Evolutionary conservation across 306 rosid genomes (phyloP).

Genomic region (Glycine soja): DNA sequence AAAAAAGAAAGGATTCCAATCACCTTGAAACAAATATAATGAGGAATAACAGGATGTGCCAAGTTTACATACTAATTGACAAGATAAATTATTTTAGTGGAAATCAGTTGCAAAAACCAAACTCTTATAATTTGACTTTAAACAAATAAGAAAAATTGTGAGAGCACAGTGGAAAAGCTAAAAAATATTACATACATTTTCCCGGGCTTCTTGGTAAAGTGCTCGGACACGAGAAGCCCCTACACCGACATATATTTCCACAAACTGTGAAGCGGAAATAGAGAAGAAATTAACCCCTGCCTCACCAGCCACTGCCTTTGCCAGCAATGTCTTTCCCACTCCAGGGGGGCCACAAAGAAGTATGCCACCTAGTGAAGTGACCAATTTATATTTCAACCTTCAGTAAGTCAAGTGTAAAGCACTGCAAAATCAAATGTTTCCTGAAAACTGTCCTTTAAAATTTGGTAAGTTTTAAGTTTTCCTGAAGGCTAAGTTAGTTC

Average conservation of each 20-base stretch:
- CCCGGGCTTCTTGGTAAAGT: conserved; percentile 93
- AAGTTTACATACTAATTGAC: conserved; percentile 19
- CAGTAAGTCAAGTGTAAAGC: conserved; percentile 39
- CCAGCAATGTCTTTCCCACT: conserved; percentile 96
- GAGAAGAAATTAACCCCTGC: conserved; percentile 99
- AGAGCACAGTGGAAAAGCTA: conserved; percentile 33
- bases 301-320: conserved; percentile 99
- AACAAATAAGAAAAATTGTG: conserved; percentile 1
- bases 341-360: conserved; percentile 99
- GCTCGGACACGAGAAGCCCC: conserved; percentile 99
- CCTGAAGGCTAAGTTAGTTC: conserved; percentile 8
- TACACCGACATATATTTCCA: conserved; percentile 95
- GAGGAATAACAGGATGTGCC: conserved; percentile 12
- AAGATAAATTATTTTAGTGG: conserved; percentile 5
- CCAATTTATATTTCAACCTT: conserved; percentile 40
- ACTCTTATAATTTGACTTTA: conserved; percentile 33
- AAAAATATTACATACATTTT: conserved; percentile 62
- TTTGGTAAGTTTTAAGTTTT: conserved; percentile 7
- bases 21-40: conserved; percentile 1
- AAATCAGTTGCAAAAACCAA: conserved; percentile 40
- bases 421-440: not conserved
- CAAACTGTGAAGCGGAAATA: conserved; percentile 97
- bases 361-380: conserved; percentile 83
- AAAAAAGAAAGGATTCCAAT: conserved; percentile 12
- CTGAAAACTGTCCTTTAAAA: conserved; percentile 15